A percentile compares a stretch with the other conserved stretches of the same genome.
Evolutionary conservation across 371 early-diverging fungal genomes (phyloP).

Genomic region (Mortierella sp.): DNA sequence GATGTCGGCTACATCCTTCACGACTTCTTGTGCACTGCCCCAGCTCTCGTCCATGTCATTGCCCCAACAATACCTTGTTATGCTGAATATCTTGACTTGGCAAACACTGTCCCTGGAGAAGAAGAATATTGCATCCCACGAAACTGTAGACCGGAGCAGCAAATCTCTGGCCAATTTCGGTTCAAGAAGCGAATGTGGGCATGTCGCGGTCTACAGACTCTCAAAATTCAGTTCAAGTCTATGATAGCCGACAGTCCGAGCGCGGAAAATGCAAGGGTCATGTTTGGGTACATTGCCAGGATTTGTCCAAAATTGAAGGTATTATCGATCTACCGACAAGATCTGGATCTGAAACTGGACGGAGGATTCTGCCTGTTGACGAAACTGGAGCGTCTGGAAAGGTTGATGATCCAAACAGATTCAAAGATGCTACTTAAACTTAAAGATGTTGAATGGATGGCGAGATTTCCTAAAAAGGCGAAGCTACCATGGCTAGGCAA

Average conservation of each 20-base stretch:
- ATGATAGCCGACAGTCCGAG: background rate
- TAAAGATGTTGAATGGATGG: conserved; percentile 28
- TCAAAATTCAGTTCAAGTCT: conserved; percentile 8
- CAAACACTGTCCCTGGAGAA: background rate
- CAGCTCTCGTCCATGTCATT: conserved; percentile 15
- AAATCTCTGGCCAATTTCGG: background rate
- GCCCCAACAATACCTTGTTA: conserved; percentile 6
- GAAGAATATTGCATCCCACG: conserved; percentile 10
- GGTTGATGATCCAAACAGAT: conserved; percentile 12
- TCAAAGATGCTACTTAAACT: background rate
- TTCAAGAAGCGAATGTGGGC: conserved; percentile 15
- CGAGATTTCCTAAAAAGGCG: background rate
- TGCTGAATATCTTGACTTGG: conserved; percentile 16
- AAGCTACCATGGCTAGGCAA: background rate
- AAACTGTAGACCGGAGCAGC: background rate
- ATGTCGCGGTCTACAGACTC: conserved; percentile 14
- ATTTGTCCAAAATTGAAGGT: conserved; percentile 19
- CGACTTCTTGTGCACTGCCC: conserved; percentile 15
- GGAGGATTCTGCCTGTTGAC: conserved; percentile 23
- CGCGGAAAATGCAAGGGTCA: conserved; percentile 15
- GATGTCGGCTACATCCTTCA: conserved; percentile 11
- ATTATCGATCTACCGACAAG: background rate
- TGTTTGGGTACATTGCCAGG: conserved; percentile 26
- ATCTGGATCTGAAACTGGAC: conserved; percentile 8
- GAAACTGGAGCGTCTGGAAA: conserved; percentile 8